A percentile compares a stretch with the other conserved stretches of the same genome.
phyloP scores from a whole-genome alignment of 352 stramenopile species.

The Thraustotheca clavata region DNA sequence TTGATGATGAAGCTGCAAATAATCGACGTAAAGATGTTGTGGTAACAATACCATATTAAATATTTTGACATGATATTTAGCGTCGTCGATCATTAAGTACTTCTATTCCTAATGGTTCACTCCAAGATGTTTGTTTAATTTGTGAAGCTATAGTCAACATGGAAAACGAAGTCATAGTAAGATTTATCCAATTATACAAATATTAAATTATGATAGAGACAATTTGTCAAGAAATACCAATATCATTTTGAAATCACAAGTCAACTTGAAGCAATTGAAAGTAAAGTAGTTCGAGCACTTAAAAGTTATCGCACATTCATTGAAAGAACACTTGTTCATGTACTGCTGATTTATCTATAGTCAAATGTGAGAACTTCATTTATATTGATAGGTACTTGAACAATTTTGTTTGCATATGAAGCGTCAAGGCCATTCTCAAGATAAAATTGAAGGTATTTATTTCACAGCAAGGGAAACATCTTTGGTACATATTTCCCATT shows the following conservation, averaged over 20 bases:
- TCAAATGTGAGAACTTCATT: not conserved
- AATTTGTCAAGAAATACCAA: slow-evolving; percentile 13
- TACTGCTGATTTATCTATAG: slow-evolving; percentile 9
- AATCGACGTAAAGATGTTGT: not conserved
- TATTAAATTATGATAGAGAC: not conserved
- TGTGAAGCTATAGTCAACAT: slow-evolving; percentile 2
- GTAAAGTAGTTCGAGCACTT: slow-evolving; percentile 42
- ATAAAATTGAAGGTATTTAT: slow-evolving; percentile 8
- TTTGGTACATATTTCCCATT: not conserved
- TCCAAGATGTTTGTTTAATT: not conserved
- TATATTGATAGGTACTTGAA: not conserved
- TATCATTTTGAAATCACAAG: not conserved
- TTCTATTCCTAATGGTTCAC: not conserved
- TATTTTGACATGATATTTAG: not conserved
- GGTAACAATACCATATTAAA: not conserved
- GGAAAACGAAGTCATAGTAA: slow-evolving; percentile 2
- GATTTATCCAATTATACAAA: not conserved
- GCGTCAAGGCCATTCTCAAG: not conserved
- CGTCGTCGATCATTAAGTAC: not conserved
- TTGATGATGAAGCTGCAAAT: slow-evolving; percentile 23
- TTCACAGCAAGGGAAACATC: not conserved
- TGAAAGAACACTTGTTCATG: slow-evolving; percentile 42
- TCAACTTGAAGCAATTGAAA: slow-evolving; percentile 26
- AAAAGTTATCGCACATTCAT: slow-evolving; percentile 73
- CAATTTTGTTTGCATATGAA: slow-evolving; percentile 16